These are phyloP conservation scores for Pestalotiopsis sp. DNA, from an alignment of 2,329 filamentous ascomycete genomes.

Conservation along the genomic window DNA sequence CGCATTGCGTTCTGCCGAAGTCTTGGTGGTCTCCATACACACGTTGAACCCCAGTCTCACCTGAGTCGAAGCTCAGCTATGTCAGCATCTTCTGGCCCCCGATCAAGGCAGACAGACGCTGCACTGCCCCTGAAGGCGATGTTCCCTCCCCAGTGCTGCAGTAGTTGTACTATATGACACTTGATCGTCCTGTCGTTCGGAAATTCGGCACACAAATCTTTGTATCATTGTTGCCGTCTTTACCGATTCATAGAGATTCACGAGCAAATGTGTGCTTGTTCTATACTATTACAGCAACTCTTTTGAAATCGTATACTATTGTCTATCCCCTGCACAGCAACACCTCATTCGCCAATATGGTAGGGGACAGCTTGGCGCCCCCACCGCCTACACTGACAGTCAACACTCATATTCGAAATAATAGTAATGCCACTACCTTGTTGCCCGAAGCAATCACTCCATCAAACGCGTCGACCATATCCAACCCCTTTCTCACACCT, in stretches of 20 bases:
- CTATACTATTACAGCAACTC: conserved; percentile 4
- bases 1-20: conserved; percentile 7
- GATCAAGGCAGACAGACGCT: conserved; percentile 1
- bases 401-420: conserved; percentile 27
- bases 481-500: conserved; percentile 35
- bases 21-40: neutral
- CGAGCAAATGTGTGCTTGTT: neutral
- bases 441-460: conserved; percentile 30
- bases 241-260: neutral
- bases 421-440: conserved; percentile 21
- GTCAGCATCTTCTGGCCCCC: conserved; percentile 4
- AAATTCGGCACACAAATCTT: conserved; percentile 7
- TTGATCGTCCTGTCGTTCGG: neutral
- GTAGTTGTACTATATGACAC: conserved; percentile 5
- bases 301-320: neutral
- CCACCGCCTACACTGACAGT: conserved; percentile 30
- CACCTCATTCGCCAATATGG: conserved; percentile 10
- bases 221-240: conserved; percentile 3
- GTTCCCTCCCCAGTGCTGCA: too few species aligned
- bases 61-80: neutral
- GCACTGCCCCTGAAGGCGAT: neutral
- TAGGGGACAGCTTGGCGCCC: conserved; percentile 25
- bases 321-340: neutral
- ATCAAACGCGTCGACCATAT: conserved; percentile 29
- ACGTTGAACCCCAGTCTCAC: neutral